Evolutionary conservation across 2,329 filamentous ascomycete genomes (phyloP).

Genomic region (Parafenestella ontariensis): DNA sequence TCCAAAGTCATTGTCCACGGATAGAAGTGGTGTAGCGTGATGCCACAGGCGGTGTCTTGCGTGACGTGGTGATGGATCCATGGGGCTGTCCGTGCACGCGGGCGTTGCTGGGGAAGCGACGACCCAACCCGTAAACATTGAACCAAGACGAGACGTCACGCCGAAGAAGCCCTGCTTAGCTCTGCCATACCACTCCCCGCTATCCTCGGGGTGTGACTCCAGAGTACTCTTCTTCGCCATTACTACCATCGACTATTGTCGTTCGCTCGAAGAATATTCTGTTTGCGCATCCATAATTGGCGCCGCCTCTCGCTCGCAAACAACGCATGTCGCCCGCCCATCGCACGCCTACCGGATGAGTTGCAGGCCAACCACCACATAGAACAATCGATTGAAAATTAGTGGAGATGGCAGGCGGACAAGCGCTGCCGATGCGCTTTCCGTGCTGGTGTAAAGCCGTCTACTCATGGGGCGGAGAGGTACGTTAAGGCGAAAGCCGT

Average conservation of each 20-base stretch:
- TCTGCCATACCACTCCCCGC: slow-evolving; percentile 21
- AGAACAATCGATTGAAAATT: not conserved
- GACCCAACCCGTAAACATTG: slow-evolving; percentile 24
- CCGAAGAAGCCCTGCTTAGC: slow-evolving; percentile 22
- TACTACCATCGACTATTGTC: slow-evolving; percentile 12
- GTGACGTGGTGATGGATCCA: slow-evolving; percentile 23
- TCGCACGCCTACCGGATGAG: slow-evolving; percentile 22
- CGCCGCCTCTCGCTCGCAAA: slow-evolving; percentile 10
- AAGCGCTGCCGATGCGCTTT: slow-evolving; percentile 74
- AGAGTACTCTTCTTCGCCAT: slow-evolving; percentile 14
- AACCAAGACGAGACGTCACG: slow-evolving; percentile 22
- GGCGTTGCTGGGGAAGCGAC: slow-evolving; percentile 28
- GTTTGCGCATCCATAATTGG: slow-evolving; percentile 1
- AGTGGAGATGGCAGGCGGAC: slow-evolving; percentile 54
- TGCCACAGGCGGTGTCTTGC: not conserved
- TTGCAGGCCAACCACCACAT: slow-evolving; percentile 22
- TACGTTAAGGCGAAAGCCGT: slow-evolving; percentile 26
- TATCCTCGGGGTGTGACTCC: slow-evolving; percentile 20
- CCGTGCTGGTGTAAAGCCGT: slow-evolving; percentile 91
- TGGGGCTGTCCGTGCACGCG: slow-evolving; percentile 11
- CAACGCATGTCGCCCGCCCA: slow-evolving; percentile 24
- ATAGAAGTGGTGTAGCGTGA: not conserved
- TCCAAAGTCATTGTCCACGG: no score
- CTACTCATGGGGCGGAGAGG: slow-evolving; percentile 91
- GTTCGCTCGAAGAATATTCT: slow-evolving; percentile 11